Evolutionary conservation across 2,329 filamentous ascomycete species (phyloP).

Genomic region (Fusarium torreyae): DNA sequence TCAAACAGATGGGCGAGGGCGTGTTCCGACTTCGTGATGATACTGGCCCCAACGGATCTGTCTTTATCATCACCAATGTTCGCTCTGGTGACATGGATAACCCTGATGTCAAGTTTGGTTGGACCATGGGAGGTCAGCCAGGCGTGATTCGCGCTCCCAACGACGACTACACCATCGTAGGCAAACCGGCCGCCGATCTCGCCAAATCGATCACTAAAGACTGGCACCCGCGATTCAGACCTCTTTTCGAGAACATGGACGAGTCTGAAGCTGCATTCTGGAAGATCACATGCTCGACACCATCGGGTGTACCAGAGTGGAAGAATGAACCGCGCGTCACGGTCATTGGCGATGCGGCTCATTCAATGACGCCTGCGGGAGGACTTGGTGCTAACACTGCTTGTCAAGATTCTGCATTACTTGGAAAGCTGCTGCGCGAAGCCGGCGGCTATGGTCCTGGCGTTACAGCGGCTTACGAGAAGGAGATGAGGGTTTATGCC

Average conservation of each 20-base stretch:
- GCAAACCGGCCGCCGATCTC: slow-evolving; percentile 69
- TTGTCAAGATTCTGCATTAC: slow-evolving; percentile 67
- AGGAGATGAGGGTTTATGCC: slow-evolving; percentile 73
- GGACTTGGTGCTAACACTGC: slow-evolving; percentile 72
- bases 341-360: slow-evolving; percentile 70
- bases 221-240: slow-evolving; percentile 70
- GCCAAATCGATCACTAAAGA: slow-evolving; percentile 67
- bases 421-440: slow-evolving; percentile 67
- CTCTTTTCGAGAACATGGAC: slow-evolving; percentile 72
- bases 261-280: slow-evolving; percentile 73
- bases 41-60: slow-evolving; percentile 60
- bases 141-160: slow-evolving; percentile 72
- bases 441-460: slow-evolving; percentile 69
- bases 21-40: slow-evolving; percentile 71
- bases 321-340: slow-evolving; percentile 70
- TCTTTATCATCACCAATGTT: slow-evolving; percentile 76
- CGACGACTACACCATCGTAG: slow-evolving; percentile 72
- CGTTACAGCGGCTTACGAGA: slow-evolving; percentile 71
- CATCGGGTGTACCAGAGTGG: slow-evolving; percentile 73
- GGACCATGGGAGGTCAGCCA: slow-evolving; percentile 73
- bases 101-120: slow-evolving; percentile 70
- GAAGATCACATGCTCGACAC: slow-evolving; percentile 76
- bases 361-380: slow-evolving; percentile 71
- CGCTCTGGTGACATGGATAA: slow-evolving; percentile 72
- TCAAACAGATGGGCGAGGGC: slow-evolving; percentile 74